These are phyloP conservation scores for Starmerella tilneyi DNA, from an alignment of 805 yeast genomes.

Conservation along the genomic window DNA sequence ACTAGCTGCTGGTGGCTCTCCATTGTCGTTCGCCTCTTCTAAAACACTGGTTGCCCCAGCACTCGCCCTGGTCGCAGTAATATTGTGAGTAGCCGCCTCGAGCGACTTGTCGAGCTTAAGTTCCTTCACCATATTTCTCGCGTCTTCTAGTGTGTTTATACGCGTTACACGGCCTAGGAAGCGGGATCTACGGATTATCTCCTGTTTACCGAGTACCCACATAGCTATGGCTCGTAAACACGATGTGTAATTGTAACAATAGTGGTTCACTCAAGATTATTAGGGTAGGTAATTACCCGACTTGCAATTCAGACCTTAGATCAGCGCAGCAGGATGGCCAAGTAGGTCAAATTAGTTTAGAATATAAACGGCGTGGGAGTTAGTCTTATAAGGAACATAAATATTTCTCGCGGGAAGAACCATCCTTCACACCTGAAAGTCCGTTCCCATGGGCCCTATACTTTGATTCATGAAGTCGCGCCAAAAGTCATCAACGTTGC, in stretches of 20 bases:
- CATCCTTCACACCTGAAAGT: conserved; percentile 9
- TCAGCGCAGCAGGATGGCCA: too few species aligned
- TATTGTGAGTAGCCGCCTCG: conserved; percentile 58
- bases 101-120: conserved; percentile 41
- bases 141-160: conserved; percentile 35
- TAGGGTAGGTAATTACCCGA: too few species aligned
- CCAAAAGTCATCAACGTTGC: conserved; percentile 14
- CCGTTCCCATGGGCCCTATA: conserved; percentile 3
- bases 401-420: too few species aligned
- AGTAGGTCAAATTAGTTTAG: too few species aligned
- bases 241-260: background rate
- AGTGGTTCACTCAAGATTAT: background rate
- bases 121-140: conserved; percentile 30
- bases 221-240: background rate
- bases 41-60: conserved; percentile 25
- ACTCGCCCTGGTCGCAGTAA: conserved; percentile 63
- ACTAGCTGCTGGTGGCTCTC: conserved; percentile 67
- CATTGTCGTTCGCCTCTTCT: conserved; percentile 60
- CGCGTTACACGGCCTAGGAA: conserved; percentile 54
- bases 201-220: conserved; percentile 20
- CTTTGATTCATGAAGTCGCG: conserved; percentile 5
- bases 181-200: conserved; percentile 47
- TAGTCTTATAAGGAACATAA: too few species aligned
- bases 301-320: too few species aligned
- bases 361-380: too few species aligned